A percentile compares a stretch with the other conserved stretches of the same genome.
phyloP scores from a whole-genome alignment of 352 stramenopile genomes.

The Globisporangium canariense region DNA sequence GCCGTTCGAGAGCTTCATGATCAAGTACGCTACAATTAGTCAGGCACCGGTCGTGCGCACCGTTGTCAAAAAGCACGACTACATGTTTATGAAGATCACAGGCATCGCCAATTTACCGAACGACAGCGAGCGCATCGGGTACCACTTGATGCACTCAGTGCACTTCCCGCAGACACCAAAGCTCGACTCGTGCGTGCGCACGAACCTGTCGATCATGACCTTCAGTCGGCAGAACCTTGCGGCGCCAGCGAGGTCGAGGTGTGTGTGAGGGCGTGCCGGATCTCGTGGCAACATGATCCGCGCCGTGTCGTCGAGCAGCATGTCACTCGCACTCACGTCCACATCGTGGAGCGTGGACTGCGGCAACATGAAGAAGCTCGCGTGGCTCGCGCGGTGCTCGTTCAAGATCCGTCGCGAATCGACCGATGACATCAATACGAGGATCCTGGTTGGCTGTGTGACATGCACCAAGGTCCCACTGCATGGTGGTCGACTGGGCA shows the following conservation, averaged over 20 bases:
- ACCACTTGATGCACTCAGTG: slow-evolving; percentile 57
- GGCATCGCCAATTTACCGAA: slow-evolving; percentile 28
- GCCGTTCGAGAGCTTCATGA: slow-evolving; percentile 38
- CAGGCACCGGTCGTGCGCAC: slow-evolving; percentile 20
- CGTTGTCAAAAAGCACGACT: slow-evolving; percentile 46
- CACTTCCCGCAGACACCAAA: slow-evolving; percentile 30
- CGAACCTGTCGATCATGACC: slow-evolving; percentile 32
- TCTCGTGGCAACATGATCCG: slow-evolving; percentile 31
- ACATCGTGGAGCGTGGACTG: slow-evolving; percentile 26
- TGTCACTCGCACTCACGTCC: slow-evolving; percentile 26
- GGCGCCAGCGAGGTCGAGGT: slow-evolving; percentile 8
- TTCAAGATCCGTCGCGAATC: slow-evolving; percentile 13
- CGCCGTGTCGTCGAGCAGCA: slow-evolving; percentile 21
- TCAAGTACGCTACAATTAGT: slow-evolving; percentile 31
- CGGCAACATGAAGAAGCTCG: slow-evolving; percentile 35
- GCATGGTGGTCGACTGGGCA: not conserved
- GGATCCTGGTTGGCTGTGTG: slow-evolving; percentile 12
- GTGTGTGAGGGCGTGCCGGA: slow-evolving; percentile 33
- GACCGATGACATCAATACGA: slow-evolving; percentile 11
- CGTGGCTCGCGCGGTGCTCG: slow-evolving; percentile 20
- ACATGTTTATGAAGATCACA: slow-evolving; percentile 56
- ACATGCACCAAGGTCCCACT: slow-evolving; percentile 8
- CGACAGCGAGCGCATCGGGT: slow-evolving; percentile 44
- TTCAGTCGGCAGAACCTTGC: slow-evolving; percentile 32
- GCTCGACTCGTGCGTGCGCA: slow-evolving; percentile 24